Evolutionary conservation across 495 filamentous ascomycete genomes (phyloP).

Genomic region (Aspergillus wentii): DNA sequence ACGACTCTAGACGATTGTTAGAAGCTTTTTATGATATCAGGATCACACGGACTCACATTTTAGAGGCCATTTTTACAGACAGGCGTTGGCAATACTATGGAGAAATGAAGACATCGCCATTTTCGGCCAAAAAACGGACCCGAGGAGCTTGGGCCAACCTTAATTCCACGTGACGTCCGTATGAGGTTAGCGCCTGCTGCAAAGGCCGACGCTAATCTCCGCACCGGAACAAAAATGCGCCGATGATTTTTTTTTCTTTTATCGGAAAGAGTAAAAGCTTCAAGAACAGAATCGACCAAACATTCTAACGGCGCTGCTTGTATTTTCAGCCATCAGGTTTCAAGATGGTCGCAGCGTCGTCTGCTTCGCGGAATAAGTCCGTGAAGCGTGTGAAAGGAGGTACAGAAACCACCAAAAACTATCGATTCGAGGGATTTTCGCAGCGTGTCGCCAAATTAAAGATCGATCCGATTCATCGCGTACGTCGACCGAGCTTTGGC

Average conservation of each 20-base stretch:
- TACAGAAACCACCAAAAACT: constrained; percentile 71
- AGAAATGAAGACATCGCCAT: constrained; percentile 1
- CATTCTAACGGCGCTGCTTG: constrained; percentile 27
- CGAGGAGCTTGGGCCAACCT: constrained; percentile 33
- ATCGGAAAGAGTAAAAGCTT: constrained; percentile 18
- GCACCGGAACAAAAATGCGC: constrained; percentile 31
- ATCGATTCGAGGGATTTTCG: constrained; percentile 89
- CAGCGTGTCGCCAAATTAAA: constrained; percentile 88
- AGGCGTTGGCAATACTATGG: background rate
- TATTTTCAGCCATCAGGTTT: constrained; percentile 11
- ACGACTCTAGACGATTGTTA: constrained; percentile 57
- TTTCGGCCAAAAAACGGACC: constrained; percentile 16
- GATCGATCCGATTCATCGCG: constrained; percentile 85
- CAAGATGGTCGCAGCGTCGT: constrained; percentile 53
- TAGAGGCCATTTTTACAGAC: constrained; percentile 60
- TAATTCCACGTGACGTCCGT: constrained; percentile 22
- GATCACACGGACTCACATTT: constrained; percentile 53
- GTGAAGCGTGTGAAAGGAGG: constrained; percentile 54
- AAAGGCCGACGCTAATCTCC: constrained; percentile 23
- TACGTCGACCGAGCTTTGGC: constrained; percentile 73
- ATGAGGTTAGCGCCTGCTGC: constrained; percentile 8
- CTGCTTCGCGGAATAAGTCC: constrained; percentile 61
- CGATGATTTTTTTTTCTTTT: constrained; percentile 46
- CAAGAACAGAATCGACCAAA: constrained; percentile 4
- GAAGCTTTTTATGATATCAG: constrained; percentile 1